Percentiles rank a stretch among this genome's conserved stretches.
phyloP scores from a whole-genome alignment of 805 yeast genomes.

The Metschnikowia santaceciliae region DNA sequence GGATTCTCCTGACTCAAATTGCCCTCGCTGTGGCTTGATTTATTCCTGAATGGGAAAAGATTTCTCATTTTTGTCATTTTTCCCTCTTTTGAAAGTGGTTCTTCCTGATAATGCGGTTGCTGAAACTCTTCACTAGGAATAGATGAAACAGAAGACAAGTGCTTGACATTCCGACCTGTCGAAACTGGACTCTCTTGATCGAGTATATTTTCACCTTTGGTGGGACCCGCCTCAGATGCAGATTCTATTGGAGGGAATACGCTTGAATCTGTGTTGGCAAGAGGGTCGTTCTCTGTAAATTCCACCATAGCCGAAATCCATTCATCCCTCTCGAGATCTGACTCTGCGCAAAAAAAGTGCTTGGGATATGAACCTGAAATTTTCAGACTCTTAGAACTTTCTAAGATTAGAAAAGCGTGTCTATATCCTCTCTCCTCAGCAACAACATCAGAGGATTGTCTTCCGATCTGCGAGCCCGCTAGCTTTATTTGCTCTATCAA shows the following conservation, averaged over 20 bases:
- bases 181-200: background rate
- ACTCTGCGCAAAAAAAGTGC: constrained; percentile 75
- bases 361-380: constrained; percentile 38
- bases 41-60: constrained; percentile 50
- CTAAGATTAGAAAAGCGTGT: constrained; percentile 59
- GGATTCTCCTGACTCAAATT: background rate
- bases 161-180: constrained; percentile 2
- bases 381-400: constrained; percentile 35
- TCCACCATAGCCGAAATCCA: constrained; percentile 56
- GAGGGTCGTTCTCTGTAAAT: constrained; percentile 23
- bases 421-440: constrained; percentile 47
- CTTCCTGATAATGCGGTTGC: constrained; percentile 7
- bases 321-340: constrained; percentile 66
- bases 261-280: background rate
- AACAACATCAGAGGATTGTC: constrained; percentile 42
- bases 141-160: constrained; percentile 1
- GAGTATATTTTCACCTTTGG: background rate
- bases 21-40: constrained; percentile 1
- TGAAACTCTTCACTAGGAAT: constrained; percentile 8
- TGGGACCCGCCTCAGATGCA: background rate
- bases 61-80: constrained; percentile 53
- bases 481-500: constrained; percentile 50
- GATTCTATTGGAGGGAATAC: background rate
- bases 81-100: constrained; percentile 26
- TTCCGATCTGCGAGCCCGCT: constrained; percentile 51